Evolutionary conservation across 495 filamentous ascomycete species (phyloP).

Genomic region (Podospora australis): DNA sequence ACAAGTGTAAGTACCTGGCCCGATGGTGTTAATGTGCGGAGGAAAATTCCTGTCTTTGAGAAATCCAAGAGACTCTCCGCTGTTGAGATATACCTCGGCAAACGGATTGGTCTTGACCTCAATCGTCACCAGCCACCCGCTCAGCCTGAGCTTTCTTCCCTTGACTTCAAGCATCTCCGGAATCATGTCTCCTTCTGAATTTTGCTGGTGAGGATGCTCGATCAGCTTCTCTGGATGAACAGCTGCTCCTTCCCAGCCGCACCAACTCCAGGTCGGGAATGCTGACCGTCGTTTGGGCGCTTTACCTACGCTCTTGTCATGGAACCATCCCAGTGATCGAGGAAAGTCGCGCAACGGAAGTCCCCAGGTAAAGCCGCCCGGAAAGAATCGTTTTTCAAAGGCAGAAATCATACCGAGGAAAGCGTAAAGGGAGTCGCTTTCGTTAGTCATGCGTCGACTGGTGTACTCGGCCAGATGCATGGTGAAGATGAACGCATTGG

Average conservation of each 20-base stretch:
- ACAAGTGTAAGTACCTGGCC: background rate
- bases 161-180: background rate
- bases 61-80: background rate
- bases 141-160: background rate
- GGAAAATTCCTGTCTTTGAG: background rate
- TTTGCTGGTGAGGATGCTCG: no score
- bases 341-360: background rate
- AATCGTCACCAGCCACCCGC: background rate
- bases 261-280: background rate
- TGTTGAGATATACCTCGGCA: background rate
- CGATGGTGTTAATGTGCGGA: background rate
- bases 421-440: background rate
- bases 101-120: background rate
- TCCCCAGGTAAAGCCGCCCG: background rate
- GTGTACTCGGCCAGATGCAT: background rate
- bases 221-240: background rate
- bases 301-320: background rate
- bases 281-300: background rate
- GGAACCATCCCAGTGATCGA: background rate
- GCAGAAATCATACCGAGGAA: background rate
- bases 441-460: background rate
- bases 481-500: no score
- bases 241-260: background rate
- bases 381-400: background rate
- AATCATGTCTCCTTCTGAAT: background rate